These are phyloP conservation scores for Sporothrix pseudoabietina DNA, from an alignment of 2,329 filamentous ascomycete genomes.

Conservation along the genomic window DNA sequence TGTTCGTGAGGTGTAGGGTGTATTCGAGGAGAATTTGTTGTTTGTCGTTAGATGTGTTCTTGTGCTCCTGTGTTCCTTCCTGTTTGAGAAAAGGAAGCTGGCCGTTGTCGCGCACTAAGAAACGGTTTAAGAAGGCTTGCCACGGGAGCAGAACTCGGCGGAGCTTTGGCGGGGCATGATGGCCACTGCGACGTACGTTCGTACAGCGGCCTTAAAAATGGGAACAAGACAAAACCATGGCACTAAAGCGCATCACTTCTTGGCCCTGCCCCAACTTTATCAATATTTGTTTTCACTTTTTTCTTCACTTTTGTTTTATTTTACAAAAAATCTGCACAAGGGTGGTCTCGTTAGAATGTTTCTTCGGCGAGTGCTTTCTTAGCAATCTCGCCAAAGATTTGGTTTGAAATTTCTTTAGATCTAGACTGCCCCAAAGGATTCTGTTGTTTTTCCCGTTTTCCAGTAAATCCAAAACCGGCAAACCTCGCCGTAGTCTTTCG, in stretches of 20 bases:
- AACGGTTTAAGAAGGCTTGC: neutral
- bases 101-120: neutral
- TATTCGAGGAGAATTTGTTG: neutral
- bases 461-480: constrained; percentile 1
- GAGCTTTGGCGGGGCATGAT: constrained; percentile 8
- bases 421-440: neutral
- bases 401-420: constrained; percentile 2
- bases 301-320: neutral
- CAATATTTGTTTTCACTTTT: neutral
- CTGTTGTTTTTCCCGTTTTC: neutral
- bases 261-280: neutral
- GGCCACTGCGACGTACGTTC: neutral
- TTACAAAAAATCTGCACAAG: neutral
- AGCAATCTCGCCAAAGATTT: neutral
- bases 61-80: neutral
- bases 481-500: neutral
- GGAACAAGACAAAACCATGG: neutral
- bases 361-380: neutral
- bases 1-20: neutral
- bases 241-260: constrained; percentile 11
- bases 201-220: neutral
- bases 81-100: neutral
- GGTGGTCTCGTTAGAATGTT: neutral
- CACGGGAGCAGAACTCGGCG: neutral
- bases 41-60: neutral